These are phyloP conservation scores for Nevesoporus exiguus DNA, from an alignment of 768 basidiomycete genomes.

Conservation along the genomic window DNA sequence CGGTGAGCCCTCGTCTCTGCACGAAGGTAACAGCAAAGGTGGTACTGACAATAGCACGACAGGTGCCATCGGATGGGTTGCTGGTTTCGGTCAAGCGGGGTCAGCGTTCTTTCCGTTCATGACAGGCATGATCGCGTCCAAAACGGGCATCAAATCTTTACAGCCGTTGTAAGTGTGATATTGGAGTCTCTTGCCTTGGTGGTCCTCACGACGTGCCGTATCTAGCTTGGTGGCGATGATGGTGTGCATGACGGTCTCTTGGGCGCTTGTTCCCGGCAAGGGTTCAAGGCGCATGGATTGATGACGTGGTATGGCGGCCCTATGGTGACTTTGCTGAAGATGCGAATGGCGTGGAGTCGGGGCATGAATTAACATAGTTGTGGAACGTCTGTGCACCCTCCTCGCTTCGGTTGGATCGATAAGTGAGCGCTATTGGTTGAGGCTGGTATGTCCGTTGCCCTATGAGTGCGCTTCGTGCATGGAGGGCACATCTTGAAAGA, in stretches of 20 bases:
- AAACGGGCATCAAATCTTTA: conserved; percentile 46
- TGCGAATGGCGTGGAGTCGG: too few species aligned
- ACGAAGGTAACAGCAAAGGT: neutral
- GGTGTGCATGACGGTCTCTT: conserved; percentile 39
- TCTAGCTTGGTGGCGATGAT: conserved; percentile 39
- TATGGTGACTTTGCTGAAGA: too few species aligned
- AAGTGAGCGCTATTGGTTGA: too few species aligned
- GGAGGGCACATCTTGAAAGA: too few species aligned
- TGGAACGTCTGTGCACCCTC: too few species aligned
- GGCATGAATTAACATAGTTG: too few species aligned
- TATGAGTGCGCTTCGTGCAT: too few species aligned
- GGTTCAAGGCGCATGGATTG: conserved; percentile 18
- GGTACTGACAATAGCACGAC: conserved; percentile 11
- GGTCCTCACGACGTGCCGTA: neutral
- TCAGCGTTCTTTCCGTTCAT: conserved; percentile 71
- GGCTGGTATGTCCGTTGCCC: too few species aligned
- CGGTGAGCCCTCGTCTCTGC: conserved; percentile 22
- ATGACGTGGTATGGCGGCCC: neutral
- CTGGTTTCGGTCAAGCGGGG: conserved; percentile 67
- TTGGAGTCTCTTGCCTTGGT: neutral
- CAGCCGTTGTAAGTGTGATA: conserved; percentile 32
- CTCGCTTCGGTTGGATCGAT: too few species aligned
- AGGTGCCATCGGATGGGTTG: conserved; percentile 65
- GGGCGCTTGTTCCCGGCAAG: conserved; percentile 39
- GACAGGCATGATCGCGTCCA: conserved; percentile 63